Percentiles rank a stretch among this genome's conserved stretches.
phyloP scores from a whole-genome alignment of 1,139 yeast species.

The Zygosaccharomyces pseudobailii region DNA sequence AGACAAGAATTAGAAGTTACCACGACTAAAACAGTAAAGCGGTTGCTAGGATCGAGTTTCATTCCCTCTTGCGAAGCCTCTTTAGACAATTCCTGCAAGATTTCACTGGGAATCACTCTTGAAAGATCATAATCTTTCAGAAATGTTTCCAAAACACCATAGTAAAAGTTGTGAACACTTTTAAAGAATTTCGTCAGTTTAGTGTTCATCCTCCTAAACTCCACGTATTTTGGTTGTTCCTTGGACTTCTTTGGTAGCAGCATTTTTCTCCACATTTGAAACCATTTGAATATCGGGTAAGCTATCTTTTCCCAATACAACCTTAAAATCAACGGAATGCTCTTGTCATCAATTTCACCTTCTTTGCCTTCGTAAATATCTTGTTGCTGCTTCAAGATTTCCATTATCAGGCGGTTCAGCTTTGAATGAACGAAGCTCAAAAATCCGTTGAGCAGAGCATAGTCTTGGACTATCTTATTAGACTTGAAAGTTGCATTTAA shows the following conservation, averaged over 20 bases:
- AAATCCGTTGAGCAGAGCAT: slow-evolving; percentile 29
- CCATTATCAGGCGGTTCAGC: slow-evolving; percentile 11
- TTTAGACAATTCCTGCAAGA: slow-evolving; percentile 18
- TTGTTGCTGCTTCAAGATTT: slow-evolving; percentile 8
- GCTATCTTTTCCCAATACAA: slow-evolving; percentile 57
- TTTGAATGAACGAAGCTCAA: slow-evolving; percentile 30
- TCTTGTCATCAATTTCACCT: slow-evolving; percentile 11
- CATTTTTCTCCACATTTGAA: slow-evolving; percentile 28
- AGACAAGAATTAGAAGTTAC: slow-evolving; percentile 51
- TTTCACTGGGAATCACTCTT: slow-evolving; percentile 16
- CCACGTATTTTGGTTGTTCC: slow-evolving; percentile 41
- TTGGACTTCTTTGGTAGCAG: slow-evolving; percentile 19
- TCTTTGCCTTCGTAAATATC: slow-evolving; percentile 1
- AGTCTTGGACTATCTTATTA: slow-evolving; percentile 25
- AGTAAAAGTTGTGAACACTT: slow-evolving; percentile 46
- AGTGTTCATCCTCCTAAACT: slow-evolving; percentile 52
- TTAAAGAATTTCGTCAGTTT: slow-evolving; percentile 46
- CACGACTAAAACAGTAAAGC: slow-evolving; percentile 39
- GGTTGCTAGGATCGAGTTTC: slow-evolving; percentile 23
- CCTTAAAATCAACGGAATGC: slow-evolving; percentile 38
- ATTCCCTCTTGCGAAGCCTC: slow-evolving; percentile 23
- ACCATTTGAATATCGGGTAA: slow-evolving; percentile 58
- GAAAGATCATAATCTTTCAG: slow-evolving; percentile 14
- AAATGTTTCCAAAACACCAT: slow-evolving; percentile 34
- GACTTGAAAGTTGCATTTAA: slow-evolving; percentile 24